Base-by-base conservation (phyloP, 768 basidiomycete species). In the Leccinum obscurum region DNA sequence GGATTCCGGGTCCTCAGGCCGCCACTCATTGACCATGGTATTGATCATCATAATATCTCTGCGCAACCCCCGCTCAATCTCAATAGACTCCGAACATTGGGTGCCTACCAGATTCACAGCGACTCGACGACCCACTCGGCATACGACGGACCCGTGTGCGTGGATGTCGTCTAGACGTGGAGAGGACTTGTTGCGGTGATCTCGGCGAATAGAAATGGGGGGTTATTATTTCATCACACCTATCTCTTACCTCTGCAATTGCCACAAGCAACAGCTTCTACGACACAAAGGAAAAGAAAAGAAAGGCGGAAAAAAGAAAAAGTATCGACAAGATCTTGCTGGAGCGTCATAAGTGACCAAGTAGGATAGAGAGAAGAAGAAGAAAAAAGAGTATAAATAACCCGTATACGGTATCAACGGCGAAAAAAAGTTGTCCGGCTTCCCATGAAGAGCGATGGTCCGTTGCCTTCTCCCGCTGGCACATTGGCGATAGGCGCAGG, bases 391-490 rank as follows among this genome's bases (percentile, higher is more conserved):
- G 30, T 30, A 49, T 14, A 49, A 6, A 49, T 24, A 48, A 4
- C 57, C 56, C 13, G 49, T 48, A 35, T 68, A 69, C 9, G 69
- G 58, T 41, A 71, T 69, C 58, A 72, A 51, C 13, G 70, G 70
- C 3, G 70, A 72, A 8, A 24, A 24, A 24, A 24, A n/a, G 26
- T 28, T 6, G 26, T 28, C 26, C 26, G 26, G 26, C 26, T 28
- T 28, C 51, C 22, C 34, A 54, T 14, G 20, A 70, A 70, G 17
- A 66, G 51, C 28, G 64, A 51, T 4, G 58, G 30, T 5, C 39
- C 54, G 9, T 15, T 51, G 37, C 17, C 35, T 28, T 70, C 68
- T 26, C 63, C 68, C 5, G 55, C 3, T 3, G 52, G 44, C 4
- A 54, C 56, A 30, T 62, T 48, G 49, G 61, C 49, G 22, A 57